Conservation (phyloP, 805 yeast genomes). For the Candida odintsovae region DNA sequence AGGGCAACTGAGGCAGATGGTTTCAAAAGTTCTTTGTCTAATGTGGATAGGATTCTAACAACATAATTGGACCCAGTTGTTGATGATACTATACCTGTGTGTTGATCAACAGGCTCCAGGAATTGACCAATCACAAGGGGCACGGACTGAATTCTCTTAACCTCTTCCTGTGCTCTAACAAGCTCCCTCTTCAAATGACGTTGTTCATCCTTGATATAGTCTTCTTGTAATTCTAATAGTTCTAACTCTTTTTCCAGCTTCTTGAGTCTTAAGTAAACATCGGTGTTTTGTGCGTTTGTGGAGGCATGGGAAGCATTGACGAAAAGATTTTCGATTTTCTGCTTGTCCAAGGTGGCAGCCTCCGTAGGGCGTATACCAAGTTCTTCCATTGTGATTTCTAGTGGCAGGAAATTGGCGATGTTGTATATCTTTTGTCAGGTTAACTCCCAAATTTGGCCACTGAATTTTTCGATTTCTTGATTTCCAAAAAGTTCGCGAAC, state of each 20-base stretch:
- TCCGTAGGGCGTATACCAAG: constrained; percentile 42
- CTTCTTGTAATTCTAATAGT: constrained; percentile 81
- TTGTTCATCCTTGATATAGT: constrained; percentile 95
- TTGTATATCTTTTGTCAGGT: background rate
- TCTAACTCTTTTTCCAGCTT: constrained; percentile 88
- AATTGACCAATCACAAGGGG: constrained; percentile 98
- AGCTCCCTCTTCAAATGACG: constrained; percentile 93
- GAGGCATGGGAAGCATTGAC: constrained; percentile 20
- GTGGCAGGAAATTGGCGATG: background rate
- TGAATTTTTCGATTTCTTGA: constrained; percentile 9
- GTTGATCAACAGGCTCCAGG: constrained; percentile 93
- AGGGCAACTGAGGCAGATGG: constrained; percentile 94
- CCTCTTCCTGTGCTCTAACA: constrained; percentile 97
- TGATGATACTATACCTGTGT: constrained; percentile 93
- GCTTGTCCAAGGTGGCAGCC: constrained; percentile 27
- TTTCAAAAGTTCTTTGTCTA: constrained; percentile 90
- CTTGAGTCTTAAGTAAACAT: constrained; percentile 80
- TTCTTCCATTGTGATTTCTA: constrained; percentile 46
- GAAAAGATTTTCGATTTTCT: constrained; percentile 25
- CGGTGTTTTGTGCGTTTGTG: constrained; percentile 29
- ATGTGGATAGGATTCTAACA: constrained; percentile 88
- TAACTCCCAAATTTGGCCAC: constrained; percentile 12
- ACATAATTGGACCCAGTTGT: constrained; percentile 98
- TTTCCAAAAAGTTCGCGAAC: constrained; percentile 4
- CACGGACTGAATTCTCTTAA: constrained; percentile 93